Evolutionary conservation across 2,329 filamentous ascomycete species (phyloP).

Genomic region (Cucurbitaria berberidis): DNA sequence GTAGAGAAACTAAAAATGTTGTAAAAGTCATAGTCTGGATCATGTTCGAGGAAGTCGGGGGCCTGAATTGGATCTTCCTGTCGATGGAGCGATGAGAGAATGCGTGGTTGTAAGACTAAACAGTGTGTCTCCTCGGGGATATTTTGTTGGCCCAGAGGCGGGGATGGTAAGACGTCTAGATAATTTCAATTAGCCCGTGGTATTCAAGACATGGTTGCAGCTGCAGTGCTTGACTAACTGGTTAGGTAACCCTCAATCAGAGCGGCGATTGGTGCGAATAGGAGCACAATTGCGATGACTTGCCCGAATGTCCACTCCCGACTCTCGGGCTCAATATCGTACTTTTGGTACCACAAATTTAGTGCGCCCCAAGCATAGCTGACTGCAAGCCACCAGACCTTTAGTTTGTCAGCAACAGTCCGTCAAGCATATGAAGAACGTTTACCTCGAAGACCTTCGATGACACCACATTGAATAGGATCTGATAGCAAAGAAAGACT

Average conservation of each 20-base stretch:
- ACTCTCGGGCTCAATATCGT: constrained; percentile 1
- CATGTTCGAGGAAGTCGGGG: not conserved
- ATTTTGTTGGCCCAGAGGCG: too few relatives aligned
- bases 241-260: constrained; percentile 1
- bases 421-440: too few relatives aligned
- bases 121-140: not conserved
- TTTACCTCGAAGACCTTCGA: constrained; percentile 12
- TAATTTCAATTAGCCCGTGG: not conserved
- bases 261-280: constrained; percentile 8
- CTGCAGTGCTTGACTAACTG: not conserved
- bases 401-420: not conserved
- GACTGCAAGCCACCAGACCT: constrained; percentile 15
- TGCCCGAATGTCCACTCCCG: constrained; percentile 15
- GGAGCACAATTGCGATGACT: constrained; percentile 9
- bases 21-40: not conserved
- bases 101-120: not conserved
- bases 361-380: constrained; percentile 10
- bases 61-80: too few relatives aligned
- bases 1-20: not conserved
- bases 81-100: not conserved
- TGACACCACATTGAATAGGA: constrained; percentile 6
- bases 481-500: not conserved
- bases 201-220: not conserved
- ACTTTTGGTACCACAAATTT: constrained; percentile 7
- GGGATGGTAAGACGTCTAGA: not conserved